Percentiles rank a stretch among this genome's conserved stretches.
These are phyloP conservation scores for Arachnomyces sp. DNA, from an alignment of 2,329 filamentous ascomycete genomes.

Conservation along the genomic window DNA sequence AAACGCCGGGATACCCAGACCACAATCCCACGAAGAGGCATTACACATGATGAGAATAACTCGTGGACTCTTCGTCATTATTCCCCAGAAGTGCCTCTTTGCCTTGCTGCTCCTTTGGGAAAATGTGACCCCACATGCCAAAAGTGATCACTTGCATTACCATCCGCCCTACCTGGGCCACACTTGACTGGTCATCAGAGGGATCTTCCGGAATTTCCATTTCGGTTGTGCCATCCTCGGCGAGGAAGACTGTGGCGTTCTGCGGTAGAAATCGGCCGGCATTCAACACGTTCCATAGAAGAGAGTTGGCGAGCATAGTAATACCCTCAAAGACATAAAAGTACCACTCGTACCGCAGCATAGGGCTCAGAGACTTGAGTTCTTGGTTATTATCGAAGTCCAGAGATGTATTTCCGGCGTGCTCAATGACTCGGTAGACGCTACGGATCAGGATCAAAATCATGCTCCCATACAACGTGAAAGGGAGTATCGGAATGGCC, in stretches of 20 bases:
- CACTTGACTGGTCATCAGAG: slow-evolving; percentile 40
- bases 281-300: slow-evolving; percentile 45
- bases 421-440: slow-evolving; percentile 50
- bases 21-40: no score
- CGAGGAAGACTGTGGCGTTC: slow-evolving; percentile 44
- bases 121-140: no score
- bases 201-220: slow-evolving; percentile 47
- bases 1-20: no score
- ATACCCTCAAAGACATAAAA: slow-evolving; percentile 51
- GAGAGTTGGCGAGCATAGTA: slow-evolving; percentile 46
- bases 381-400: slow-evolving; percentile 4
- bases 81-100: no score
- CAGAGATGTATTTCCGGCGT: slow-evolving; percentile 20
- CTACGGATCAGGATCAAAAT: slow-evolving; percentile 44
- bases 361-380: slow-evolving; percentile 30
- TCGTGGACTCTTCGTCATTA: no score
- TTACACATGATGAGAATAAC: no score
- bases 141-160: slow-evolving; percentile 11
- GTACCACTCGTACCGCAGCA: slow-evolving; percentile 50
- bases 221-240: slow-evolving; percentile 41
- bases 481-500: slow-evolving; percentile 31
- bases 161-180: slow-evolving; percentile 13
- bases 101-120: no score
- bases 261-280: slow-evolving; percentile 45
- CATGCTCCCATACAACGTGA: slow-evolving; percentile 46